These are phyloP conservation scores for Tephrocybe sp. DNA, from an alignment of 768 basidiomycete genomes.

Conservation along the genomic window DNA sequence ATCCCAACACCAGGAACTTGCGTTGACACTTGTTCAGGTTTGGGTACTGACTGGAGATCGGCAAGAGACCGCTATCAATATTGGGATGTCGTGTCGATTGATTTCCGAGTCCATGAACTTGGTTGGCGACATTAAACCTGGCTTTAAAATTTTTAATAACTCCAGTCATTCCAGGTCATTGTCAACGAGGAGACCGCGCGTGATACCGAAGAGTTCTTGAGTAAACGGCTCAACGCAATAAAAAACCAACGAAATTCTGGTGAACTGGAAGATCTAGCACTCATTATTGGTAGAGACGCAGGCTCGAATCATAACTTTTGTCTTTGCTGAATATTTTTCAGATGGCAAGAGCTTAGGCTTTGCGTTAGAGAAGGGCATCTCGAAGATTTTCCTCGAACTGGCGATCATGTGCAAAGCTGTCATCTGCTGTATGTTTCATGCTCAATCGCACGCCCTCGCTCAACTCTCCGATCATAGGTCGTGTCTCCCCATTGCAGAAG, in stretches of 20 bases:
- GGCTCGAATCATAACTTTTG: neutral
- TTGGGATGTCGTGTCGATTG: constrained; percentile 94
- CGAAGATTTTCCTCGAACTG: constrained; percentile 88
- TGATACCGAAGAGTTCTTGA: constrained; percentile 84
- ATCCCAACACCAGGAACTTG: neutral
- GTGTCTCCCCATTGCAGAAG: constrained; percentile 97
- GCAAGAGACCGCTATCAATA: constrained; percentile 99
- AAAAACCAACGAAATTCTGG: constrained; percentile 90
- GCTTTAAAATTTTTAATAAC: neutral
- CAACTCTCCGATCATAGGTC: constrained; percentile 50
- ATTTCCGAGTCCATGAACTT: constrained; percentile 99
- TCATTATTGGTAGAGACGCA: constrained; percentile 74
- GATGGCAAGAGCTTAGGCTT: constrained; percentile 94
- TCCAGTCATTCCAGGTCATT: constrained; percentile 62
- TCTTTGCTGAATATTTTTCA: constrained; percentile 28
- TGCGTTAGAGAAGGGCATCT: constrained; percentile 91
- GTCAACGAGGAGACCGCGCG: constrained; percentile 87
- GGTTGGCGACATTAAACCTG: constrained; percentile 50
- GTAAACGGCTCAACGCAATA: constrained; percentile 87
- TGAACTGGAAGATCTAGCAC: constrained; percentile 91
- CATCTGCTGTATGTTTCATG: constrained; percentile 77
- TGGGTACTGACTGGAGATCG: constrained; percentile 99
- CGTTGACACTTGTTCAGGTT: constrained; percentile 47
- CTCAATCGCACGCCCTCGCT: neutral
- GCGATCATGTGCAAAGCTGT: constrained; percentile 99